phyloP scores from a whole-genome alignment of 441 rosid genomes.

The Adansonia rubrostipa region DNA sequence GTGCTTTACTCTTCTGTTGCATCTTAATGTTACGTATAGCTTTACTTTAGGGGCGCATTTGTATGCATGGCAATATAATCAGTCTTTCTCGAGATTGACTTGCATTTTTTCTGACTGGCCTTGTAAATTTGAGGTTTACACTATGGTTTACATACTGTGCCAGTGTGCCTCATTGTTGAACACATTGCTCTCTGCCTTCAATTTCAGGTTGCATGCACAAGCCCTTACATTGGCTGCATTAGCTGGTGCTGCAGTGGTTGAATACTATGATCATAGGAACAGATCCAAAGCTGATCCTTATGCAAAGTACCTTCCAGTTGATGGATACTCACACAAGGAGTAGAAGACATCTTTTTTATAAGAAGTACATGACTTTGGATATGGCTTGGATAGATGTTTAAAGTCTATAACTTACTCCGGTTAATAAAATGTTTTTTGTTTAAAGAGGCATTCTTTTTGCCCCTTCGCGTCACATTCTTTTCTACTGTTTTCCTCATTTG shows the following conservation, averaged over 20 bases:
- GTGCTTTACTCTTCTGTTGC: background rate
- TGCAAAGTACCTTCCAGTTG: slow-evolving; percentile 48
- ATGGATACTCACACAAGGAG: slow-evolving; percentile 54
- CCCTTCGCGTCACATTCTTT: background rate
- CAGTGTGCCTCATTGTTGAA: background rate
- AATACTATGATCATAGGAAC: slow-evolving; percentile 73
- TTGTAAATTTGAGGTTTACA: background rate
- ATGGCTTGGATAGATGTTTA: background rate
- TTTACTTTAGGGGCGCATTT: background rate
- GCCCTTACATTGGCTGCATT: slow-evolving; percentile 85
- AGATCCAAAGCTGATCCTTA: slow-evolving; percentile 55
- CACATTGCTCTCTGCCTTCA: background rate
- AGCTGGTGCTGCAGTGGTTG: slow-evolving; percentile 86
- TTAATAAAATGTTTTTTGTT: slow-evolving; percentile 7
- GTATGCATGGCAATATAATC: background rate
- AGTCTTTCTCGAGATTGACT: background rate
- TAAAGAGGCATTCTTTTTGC: slow-evolving; percentile 17
- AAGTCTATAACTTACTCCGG: background rate
- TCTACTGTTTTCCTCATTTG: background rate
- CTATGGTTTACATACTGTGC: background rate
- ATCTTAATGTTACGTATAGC: background rate
- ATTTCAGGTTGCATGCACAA: slow-evolving; percentile 85
- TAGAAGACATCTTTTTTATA: slow-evolving; percentile 14
- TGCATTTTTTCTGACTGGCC: background rate
- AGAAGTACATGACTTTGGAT: too few species aligned